Evolutionary conservation across 129 eudicot species (phyloP).

Genomic region (Cynara cardunculus): DNA sequence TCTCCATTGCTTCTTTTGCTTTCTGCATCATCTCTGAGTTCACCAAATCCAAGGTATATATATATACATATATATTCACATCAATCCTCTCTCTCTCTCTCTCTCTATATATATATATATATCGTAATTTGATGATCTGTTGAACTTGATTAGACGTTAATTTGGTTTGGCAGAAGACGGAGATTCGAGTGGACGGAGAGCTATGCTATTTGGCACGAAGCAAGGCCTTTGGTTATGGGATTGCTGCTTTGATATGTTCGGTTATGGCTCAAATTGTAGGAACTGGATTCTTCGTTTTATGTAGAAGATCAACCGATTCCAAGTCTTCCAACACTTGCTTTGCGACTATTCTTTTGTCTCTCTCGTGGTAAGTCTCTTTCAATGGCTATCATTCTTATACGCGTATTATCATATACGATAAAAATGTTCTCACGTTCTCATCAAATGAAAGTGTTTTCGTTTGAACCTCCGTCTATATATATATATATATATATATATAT

Average conservation of each 20-base stretch:
- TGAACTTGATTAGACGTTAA: background rate
- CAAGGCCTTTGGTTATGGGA: conserved; percentile 55
- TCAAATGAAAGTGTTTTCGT: too few relatives aligned
- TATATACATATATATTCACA: background rate
- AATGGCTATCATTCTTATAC: background rate
- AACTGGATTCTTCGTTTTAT: conserved; percentile 30
- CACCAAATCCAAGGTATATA: conserved; percentile 59
- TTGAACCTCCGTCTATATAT: too few relatives aligned
- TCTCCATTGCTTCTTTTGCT: conserved; percentile 53
- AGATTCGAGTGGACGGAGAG: conserved; percentile 60
- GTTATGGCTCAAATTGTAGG: conserved; percentile 46
- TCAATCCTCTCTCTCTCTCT: too few relatives aligned
- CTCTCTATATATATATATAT: background rate
- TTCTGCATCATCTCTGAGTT: conserved; percentile 66
- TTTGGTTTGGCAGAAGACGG: conserved; percentile 42
- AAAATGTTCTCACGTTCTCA: too few relatives aligned
- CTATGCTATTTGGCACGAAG: conserved; percentile 64
- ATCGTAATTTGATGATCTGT: background rate
- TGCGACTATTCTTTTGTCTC: conserved; percentile 32
- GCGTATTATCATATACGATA: too few relatives aligned
- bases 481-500: too few relatives aligned
- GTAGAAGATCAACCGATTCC: conserved; percentile 26
- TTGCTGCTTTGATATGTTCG: conserved; percentile 53
- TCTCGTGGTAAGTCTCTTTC: conserved; percentile 58
- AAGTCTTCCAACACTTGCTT: conserved; percentile 34